Evolutionary conservation across 2,329 filamentous ascomycete species (phyloP).

Genomic region (Fusarium temperatum): DNA sequence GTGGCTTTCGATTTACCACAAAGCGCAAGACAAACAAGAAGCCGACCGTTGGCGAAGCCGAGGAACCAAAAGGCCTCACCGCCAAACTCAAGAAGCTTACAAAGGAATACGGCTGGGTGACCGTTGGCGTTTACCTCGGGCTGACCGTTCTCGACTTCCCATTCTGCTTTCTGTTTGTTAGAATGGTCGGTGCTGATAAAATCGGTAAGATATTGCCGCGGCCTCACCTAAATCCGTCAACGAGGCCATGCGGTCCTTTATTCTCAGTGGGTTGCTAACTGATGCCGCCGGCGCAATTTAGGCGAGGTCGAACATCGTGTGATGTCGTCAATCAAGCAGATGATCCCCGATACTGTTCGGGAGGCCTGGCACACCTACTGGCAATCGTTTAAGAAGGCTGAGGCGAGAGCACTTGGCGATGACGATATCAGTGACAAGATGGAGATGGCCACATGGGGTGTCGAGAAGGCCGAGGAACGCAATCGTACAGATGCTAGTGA

Average conservation of each 20-base stretch:
- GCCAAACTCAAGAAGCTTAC: constrained; percentile 83
- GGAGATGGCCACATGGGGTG: constrained; percentile 66
- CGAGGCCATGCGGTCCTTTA: background rate
- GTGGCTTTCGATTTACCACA: constrained; percentile 49
- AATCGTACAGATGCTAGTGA: constrained; percentile 77
- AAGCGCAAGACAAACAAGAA: constrained; percentile 44
- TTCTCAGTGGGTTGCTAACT: constrained; percentile 22
- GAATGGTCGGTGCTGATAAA: constrained; percentile 81
- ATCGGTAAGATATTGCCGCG: constrained; percentile 68
- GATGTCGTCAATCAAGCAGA: constrained; percentile 64
- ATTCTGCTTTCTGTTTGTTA: constrained; percentile 91
- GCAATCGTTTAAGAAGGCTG: constrained; percentile 56
- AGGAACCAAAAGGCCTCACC: constrained; percentile 63
- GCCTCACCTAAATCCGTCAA: constrained; percentile 5
- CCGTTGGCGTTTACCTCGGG: constrained; percentile 87
- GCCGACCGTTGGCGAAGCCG: constrained; percentile 31
- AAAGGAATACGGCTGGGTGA: constrained; percentile 93
- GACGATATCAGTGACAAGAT: constrained; percentile 56
- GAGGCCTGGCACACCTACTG: constrained; percentile 61
- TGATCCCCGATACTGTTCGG: constrained; percentile 69
- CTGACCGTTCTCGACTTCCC: constrained; percentile 91
- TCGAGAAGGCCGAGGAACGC: constrained; percentile 69
- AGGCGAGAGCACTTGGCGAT: constrained; percentile 54
- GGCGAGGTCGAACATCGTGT: constrained; percentile 73
- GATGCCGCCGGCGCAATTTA: constrained; percentile 40